Evolutionary conservation across 495 filamentous ascomycete genomes (phyloP).

Genomic region (Bombardia bombarda): DNA sequence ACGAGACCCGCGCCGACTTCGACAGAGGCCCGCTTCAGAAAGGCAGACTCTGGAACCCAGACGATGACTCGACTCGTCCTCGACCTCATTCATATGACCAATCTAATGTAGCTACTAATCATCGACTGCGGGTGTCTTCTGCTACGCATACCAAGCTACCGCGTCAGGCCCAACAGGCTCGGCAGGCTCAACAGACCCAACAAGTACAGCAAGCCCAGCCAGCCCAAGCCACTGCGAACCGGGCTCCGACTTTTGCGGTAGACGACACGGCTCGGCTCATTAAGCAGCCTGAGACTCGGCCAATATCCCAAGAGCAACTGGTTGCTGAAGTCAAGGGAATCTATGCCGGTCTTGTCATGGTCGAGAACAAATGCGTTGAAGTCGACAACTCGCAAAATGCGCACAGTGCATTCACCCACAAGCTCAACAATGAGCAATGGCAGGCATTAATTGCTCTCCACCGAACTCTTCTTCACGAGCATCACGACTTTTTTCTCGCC

Average conservation of each 20-base stretch:
- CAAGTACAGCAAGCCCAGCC: neutral
- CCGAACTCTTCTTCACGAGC: constrained; percentile 63
- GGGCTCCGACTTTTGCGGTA: neutral
- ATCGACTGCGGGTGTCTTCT: constrained; percentile 7
- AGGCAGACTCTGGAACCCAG: constrained; percentile 30
- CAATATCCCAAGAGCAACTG: constrained; percentile 70
- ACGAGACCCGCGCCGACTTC: constrained; percentile 23
- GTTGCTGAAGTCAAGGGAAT: constrained; percentile 64
- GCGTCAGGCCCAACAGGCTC: neutral
- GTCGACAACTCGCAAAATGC: constrained; percentile 54
- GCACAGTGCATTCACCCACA: constrained; percentile 15
- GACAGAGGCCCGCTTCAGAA: constrained; percentile 18
- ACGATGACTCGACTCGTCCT: constrained; percentile 15
- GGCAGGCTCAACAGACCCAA: constrained; percentile 3
- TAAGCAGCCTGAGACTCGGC: constrained; percentile 53
- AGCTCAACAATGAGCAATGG: constrained; percentile 45
- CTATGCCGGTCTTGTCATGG: constrained; percentile 69
- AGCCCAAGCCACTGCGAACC: neutral
- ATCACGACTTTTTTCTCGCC: constrained; percentile 76
- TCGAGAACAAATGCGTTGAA: constrained; percentile 72
- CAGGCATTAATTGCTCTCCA: constrained; percentile 64
- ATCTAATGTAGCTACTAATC: constrained; percentile 17
- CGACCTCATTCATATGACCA: constrained; percentile 13
- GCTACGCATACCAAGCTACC: constrained; percentile 4
- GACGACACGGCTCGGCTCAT: constrained; percentile 23